Evolutionary conservation across 2,329 filamentous ascomycete genomes (phyloP), one percentile per base, ranked within the genome.

Genomic region (Boeremia exigua): DNA sequence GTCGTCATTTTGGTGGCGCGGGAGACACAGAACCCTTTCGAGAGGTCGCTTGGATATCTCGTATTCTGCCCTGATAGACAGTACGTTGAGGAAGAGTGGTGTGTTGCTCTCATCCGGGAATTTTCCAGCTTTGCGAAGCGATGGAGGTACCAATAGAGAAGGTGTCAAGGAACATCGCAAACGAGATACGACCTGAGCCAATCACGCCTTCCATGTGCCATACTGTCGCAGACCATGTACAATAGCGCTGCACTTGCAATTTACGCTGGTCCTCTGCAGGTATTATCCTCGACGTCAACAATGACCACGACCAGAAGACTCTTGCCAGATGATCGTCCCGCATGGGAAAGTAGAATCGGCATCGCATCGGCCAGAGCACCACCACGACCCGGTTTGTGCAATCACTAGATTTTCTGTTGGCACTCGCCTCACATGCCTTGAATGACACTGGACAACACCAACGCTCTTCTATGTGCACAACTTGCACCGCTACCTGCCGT

Each of bases 1-100:
- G 44, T 54, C 48, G 44, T 56, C 47, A 49, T 58, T 38, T 44
- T 46, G 32, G 50, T 56, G 50, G 56, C 48, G 37, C 44, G 56
- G 51, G 27, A 53, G 29, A 43, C 19, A 49, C 15, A 43, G 37
- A 45, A 51, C 36, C 42, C 37, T 37, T 38, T 25, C 11, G 19
- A 29, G 11, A 45, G 19, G 19, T 37, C 32, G 32, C 28, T 40
- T 38, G 44, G 44, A 37, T 37, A 25, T 48, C 27, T 38, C 36
- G 42, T 49, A 46, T 46, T 17, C 29, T 25, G 14, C 25, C 33
- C 27, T 29, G 2, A 19, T 9, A 34, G 29, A 14, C 28, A 29
- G 27, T 42, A 40, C 28, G n/a, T 44, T 42, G 49, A 19, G 40
- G 36, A 30, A 30, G 29, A 15, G 27, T 49, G 17, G 47, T 37